Evolutionary conservation across 2,329 filamentous ascomycete species (phyloP), one percentile per base, ranked within the genome.

Genomic region (Colletotrichum liaoningense): DNA sequence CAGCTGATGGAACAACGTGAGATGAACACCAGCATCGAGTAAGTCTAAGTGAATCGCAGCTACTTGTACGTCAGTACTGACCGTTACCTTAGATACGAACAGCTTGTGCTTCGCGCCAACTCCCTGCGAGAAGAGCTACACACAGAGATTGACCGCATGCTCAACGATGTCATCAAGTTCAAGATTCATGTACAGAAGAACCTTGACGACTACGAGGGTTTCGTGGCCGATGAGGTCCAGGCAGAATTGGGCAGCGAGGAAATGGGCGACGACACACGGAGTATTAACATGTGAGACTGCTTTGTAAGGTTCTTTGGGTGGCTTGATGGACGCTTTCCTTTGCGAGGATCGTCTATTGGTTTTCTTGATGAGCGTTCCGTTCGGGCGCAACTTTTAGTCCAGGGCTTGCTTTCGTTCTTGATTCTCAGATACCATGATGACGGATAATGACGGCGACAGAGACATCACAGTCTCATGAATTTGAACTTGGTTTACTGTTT

Each of bases 161-260:
- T 99, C 73, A 97, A 98, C 84, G 95, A 98, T 80, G 93, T 98
- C 75, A 97, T 98, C 86, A 95, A 97, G 80, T 98, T 99, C 90
- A 99, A 99, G 86, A 94, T 99, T 76, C 95, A 98, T 80, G 88
- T 99, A 64, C 97, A 99, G 83, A 95, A 95, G 85, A 93, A 92
- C 72, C 86, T 99, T 67, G 96, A 98, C 81, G 94, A 97, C 79
- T 98, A 98, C 82, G 97, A 99, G 84, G 92, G 92, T 69, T 98
- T 98, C 80, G 95, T 98, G 7, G 93, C 94, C 2, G 94, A 97
- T 76, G 96, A 98, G 84, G 92, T 98, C n/a, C 94, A 97, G 85
- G 91, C 92, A 80, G 93, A 95, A 83, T 85, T 95, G 26, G 91
- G 91, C n/a, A 90, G 88, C 54, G 92, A 93, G 49, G 89, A 91